Conservation (phyloP, 306 rosid species). For the Rosa chinensis region DNA sequence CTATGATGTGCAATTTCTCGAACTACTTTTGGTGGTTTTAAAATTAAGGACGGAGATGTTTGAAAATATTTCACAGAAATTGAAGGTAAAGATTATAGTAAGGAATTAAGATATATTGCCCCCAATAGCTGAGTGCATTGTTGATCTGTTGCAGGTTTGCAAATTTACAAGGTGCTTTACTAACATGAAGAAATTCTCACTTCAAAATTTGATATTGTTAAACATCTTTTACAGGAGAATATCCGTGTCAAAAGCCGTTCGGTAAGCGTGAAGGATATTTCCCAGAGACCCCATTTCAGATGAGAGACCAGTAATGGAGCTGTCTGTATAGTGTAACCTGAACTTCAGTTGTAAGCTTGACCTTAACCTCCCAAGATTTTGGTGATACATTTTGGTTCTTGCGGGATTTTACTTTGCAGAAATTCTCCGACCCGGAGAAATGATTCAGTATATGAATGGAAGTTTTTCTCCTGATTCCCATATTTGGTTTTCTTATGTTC, state of each 20-base stretch:
- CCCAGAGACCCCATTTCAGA: slow-evolving; percentile 39
- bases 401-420: neutral
- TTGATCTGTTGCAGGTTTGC: neutral
- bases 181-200: neutral
- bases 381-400: slow-evolving; percentile 13
- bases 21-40: neutral
- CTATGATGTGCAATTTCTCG: neutral
- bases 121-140: neutral
- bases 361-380: slow-evolving; percentile 3
- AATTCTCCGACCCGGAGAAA: slow-evolving; percentile 10
- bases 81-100: neutral
- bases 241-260: slow-evolving; percentile 3
- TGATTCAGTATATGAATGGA: neutral
- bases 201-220: slow-evolving; percentile 3
- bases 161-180: neutral
- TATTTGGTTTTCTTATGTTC: neutral
- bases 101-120: neutral
- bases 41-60: neutral
- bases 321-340: slow-evolving; percentile 22
- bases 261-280: slow-evolving; percentile 19
- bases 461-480: neutral
- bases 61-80: neutral
- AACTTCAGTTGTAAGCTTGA: slow-evolving; percentile 1
- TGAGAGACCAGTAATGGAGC: slow-evolving; percentile 15
- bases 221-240: slow-evolving; percentile 41